Evolutionary conservation across 192 early-diverging fungal species (phyloP), one percentile per base, ranked within the genome.

Genomic region (Pilaira anomala): DNA sequence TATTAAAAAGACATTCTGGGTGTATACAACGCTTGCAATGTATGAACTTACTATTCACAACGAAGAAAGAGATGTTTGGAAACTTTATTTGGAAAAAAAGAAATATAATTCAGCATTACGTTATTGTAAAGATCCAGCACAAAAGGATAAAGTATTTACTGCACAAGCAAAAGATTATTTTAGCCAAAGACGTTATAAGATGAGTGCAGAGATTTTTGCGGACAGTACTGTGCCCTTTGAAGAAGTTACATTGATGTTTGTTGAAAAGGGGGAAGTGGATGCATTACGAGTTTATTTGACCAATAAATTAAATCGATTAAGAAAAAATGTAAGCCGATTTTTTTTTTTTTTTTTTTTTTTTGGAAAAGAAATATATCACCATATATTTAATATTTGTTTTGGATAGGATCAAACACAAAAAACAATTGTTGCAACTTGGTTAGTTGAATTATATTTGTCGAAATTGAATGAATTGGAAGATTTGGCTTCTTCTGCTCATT

Each of bases 31-130:
- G n/a, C 60, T 74, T 11, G 78, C 87, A 3, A 83, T 99, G 36
- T 92, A 88, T 65, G 96, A 99, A 77, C 74, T 99, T n/a, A 81
- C 93, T 25, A 84, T 97, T 22, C 87, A 80, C 0, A 89, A 96
- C 30, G 97, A 99, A 78, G 93, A 94, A 58, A 85, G 94, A 36
- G 88, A 99, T 63, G 88, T 96, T 5, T 99, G 97, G 97, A 82
- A 85, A 30, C 81, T 98, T 2, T 97, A 90, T 68, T 74, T 99
- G 40, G 75, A 87, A 26, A 85, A 85, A 39, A 87, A 88, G 55
- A 79, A 88, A 60, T 99, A 91, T 69, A 92, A 95, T 39, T 67
- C 83, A 2, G 94, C 96, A 1, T 72, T 95, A 25, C 69, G 83
- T 42, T 89, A 89, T 69, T 88, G 91, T 58, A 90, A 88, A 70